Conservation (phyloP, 192 early-diverging fungal genomes). For the Coemansia sp. region DNA sequence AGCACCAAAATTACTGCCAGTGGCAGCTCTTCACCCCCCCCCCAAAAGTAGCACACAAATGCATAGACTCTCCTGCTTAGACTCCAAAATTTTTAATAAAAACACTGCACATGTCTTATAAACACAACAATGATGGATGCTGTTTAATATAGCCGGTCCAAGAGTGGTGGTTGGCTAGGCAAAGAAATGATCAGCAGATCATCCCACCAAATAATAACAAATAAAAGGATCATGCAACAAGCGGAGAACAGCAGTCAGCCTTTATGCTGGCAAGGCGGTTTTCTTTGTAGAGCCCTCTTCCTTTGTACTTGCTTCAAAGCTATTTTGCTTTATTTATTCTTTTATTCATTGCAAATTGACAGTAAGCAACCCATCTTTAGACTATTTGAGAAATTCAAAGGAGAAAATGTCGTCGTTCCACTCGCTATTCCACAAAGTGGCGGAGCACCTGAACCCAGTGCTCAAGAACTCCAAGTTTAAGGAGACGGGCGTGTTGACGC, state of each 20-base stretch:
- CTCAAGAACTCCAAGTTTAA: conserved; percentile 94
- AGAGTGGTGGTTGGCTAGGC: no score
- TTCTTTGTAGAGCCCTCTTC: neutral
- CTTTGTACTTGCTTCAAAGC: neutral
- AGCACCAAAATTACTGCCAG: conserved; percentile 1
- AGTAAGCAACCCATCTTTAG: neutral
- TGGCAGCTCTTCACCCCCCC: neutral
- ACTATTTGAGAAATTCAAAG: neutral
- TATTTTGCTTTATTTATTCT: neutral
- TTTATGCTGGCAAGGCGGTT: neutral
- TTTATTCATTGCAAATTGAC: neutral
- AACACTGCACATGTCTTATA: neutral
- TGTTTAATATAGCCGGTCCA: no score
- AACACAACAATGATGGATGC: no score
- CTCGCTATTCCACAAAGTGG: conserved; percentile 67
- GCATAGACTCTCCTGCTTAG: neutral
- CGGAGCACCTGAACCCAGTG: conserved; percentile 92
- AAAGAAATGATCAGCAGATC: neutral
- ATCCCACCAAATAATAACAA: neutral
- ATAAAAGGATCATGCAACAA: no score
- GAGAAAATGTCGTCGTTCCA: conserved; percentile 60
- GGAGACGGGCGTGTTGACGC: conserved; percentile 92
- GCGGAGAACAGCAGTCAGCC: neutral
- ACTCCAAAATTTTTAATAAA: neutral
- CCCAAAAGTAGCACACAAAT: neutral